A percentile compares a stretch with the other conserved stretches of the same genome.
Conservation (phyloP, 75 land plant genomes). For the Cryptomeria japonica region DNA sequence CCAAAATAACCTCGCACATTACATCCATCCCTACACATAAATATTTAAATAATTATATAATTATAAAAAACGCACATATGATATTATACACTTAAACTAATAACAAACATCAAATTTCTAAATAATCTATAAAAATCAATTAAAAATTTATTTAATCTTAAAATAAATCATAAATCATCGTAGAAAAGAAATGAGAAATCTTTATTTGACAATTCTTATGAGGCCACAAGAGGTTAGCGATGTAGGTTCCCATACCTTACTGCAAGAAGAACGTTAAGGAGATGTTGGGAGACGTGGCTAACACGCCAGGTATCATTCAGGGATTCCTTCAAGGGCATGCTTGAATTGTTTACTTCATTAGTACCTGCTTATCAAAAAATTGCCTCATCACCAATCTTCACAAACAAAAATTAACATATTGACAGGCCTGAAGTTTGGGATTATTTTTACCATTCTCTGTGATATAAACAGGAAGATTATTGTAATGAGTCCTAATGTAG, state of each 20-base stretch:
- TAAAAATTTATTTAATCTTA: background rate
- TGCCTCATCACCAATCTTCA: background rate
- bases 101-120: background rate
- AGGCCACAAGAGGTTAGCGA: background rate
- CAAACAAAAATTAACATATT: background rate
- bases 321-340: background rate
- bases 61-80: background rate
- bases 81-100: background rate
- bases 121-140: background rate
- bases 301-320: constrained; percentile 17
- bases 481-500: background rate
- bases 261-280: background rate
- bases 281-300: background rate
- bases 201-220: background rate
- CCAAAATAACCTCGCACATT: constrained; percentile 30
- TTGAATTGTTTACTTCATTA: background rate
- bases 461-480: background rate
- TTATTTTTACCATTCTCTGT: background rate
- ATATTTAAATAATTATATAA: background rate
- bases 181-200: background rate
- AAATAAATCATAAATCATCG: background rate
- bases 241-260: background rate
- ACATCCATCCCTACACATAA: constrained; percentile 16
- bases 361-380: background rate
- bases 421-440: background rate